phyloP scores from a whole-genome alignment of 768 basidiomycete genomes.

The Boletus pseudopeckii region DNA sequence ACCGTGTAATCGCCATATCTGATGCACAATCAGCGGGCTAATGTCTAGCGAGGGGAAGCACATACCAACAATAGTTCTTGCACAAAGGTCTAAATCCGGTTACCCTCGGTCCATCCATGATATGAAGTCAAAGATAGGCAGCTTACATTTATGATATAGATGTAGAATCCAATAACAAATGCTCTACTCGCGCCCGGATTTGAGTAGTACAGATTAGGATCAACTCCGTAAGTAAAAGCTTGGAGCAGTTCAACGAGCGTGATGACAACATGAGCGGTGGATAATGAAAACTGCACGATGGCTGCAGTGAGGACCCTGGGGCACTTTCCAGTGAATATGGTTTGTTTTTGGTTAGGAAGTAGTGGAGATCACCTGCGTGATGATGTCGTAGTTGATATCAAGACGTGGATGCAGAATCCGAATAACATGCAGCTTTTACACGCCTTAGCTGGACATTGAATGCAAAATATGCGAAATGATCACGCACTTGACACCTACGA shows the following conservation, averaged over 20 bases:
- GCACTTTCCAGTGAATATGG: neutral
- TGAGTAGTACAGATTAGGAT: conserved; percentile 8
- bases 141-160: conserved; percentile 22
- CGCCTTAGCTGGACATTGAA: neutral
- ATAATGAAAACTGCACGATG: conserved; percentile 15
- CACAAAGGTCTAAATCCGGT: conserved; percentile 8
- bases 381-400: neutral
- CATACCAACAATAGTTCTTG: conserved; percentile 20
- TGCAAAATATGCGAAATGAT: neutral
- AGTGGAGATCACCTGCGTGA: conserved; percentile 4
- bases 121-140: neutral
- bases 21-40: neutral
- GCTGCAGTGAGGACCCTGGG: conserved; percentile 9
- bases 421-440: conserved; percentile 11
- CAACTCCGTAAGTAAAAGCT: conserved; percentile 8
- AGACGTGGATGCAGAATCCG: conserved; percentile 9
- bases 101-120: neutral
- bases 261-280: conserved; percentile 12
- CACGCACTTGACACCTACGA: conserved; percentile 12
- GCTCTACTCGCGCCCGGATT: conserved; percentile 1
- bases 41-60: neutral
- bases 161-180: conserved; percentile 14
- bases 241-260: conserved; percentile 13
- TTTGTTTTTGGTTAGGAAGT: neutral
- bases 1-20: conserved; percentile 26